A percentile compares a stretch with the other conserved stretches of the same genome.
Evolutionary conservation across 495 filamentous ascomycete genomes (phyloP).

Genomic region (Neurospora tetrasperma): DNA sequence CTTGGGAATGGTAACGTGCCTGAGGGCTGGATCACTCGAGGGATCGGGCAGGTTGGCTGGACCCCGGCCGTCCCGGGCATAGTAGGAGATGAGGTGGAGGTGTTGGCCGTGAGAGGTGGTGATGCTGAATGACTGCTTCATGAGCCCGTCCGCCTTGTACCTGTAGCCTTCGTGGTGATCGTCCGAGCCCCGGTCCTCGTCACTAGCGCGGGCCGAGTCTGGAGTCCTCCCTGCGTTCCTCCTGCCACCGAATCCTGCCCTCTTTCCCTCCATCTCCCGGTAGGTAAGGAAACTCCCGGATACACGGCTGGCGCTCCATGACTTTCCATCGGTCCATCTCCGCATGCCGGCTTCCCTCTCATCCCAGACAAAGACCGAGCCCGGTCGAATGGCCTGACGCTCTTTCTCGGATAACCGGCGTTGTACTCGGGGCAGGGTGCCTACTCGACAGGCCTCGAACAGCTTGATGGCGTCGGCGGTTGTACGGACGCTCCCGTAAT

Average conservation of each 20-base stretch:
- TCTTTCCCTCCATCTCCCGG: constrained; percentile 96
- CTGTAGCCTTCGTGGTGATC: constrained; percentile 92
- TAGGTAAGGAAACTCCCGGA: constrained; percentile 98
- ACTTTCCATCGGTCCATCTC: constrained; percentile 97
- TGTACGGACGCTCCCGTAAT: constrained; percentile 83
- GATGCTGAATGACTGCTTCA: constrained; percentile 99
- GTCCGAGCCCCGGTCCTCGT: constrained; percentile 53
- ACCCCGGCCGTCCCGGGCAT: constrained; percentile 62
- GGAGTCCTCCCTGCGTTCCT: constrained; percentile 62
- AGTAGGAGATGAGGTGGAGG: constrained; percentile 94
- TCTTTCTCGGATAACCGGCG: constrained; percentile 93
- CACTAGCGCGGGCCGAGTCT: constrained; percentile 66
- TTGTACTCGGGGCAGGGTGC: constrained; percentile 84
- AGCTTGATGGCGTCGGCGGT: constrained; percentile 92
- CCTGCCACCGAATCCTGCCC: constrained; percentile 48
- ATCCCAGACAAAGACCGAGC: constrained; percentile 98
- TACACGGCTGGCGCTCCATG: constrained; percentile 95
- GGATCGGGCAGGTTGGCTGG: constrained; percentile 64
- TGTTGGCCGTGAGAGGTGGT: constrained; percentile 84
- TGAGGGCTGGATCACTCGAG: constrained; percentile 65
- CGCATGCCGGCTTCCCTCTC: constrained; percentile 97
- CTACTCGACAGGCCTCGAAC: constrained; percentile 91
- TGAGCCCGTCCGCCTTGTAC: constrained; percentile 92
- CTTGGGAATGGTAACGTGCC: constrained; percentile 75
- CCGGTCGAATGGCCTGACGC: constrained; percentile 83